Conservation (phyloP, 768 basidiomycete genomes). For the Suillus spraguei region DNA sequence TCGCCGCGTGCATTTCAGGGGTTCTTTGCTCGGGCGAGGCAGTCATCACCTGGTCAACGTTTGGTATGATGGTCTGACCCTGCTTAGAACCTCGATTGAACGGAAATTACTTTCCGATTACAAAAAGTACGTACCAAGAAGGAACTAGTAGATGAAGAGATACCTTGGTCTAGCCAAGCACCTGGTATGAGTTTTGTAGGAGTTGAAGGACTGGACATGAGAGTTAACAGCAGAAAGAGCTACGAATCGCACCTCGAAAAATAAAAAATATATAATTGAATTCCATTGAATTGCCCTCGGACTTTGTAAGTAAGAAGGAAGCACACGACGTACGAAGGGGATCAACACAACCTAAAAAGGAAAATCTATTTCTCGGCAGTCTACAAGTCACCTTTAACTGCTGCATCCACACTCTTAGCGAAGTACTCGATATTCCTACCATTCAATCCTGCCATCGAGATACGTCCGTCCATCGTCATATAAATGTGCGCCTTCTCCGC, state of each 20-base stretch:
- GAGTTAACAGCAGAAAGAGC: slow-evolving; percentile 14
- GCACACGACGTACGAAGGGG: slow-evolving; percentile 24
- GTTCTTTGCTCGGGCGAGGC: neutral
- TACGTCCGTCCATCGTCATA: slow-evolving; percentile 92
- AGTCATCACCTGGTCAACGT: neutral
- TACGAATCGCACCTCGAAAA: neutral
- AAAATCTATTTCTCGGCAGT: slow-evolving; percentile 25
- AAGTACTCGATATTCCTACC: slow-evolving; percentile 85
- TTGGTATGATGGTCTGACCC: neutral
- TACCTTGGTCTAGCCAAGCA: slow-evolving; percentile 25
- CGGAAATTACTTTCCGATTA: neutral
- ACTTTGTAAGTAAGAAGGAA: slow-evolving; percentile 8
- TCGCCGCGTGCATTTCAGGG: slow-evolving; percentile 4
- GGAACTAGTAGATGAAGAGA: neutral
- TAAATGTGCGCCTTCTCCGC: slow-evolving; percentile 91
- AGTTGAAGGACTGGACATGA: slow-evolving; percentile 18
- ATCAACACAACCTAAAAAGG: slow-evolving; percentile 17
- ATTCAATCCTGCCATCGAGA: slow-evolving; percentile 94
- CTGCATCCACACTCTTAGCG: slow-evolving; percentile 82
- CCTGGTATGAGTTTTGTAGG: slow-evolving; percentile 23
- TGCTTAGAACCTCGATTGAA: neutral
- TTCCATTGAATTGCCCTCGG: slow-evolving; percentile 11
- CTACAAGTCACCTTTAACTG: slow-evolving; percentile 77
- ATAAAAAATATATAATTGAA: neutral
- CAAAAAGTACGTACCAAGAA: neutral